Evolutionary conservation across 2,329 filamentous ascomycete genomes (phyloP).

Genomic region (Nemania sp.): DNA sequence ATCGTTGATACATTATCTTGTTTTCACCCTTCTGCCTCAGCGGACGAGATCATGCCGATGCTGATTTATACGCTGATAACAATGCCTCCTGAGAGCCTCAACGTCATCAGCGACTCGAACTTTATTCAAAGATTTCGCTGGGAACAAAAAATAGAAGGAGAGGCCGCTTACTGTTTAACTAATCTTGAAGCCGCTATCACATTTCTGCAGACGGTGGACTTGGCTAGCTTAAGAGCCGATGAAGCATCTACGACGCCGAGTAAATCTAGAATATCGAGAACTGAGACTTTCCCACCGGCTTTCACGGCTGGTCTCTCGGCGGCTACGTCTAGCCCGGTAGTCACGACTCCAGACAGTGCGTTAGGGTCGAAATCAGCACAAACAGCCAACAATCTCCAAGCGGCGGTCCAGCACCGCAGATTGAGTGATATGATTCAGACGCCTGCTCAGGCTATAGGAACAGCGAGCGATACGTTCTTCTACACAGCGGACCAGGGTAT

Average conservation of each 20-base stretch:
- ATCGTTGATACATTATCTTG: slow-evolving; percentile 84
- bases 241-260: slow-evolving; percentile 71
- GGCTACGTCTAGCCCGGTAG: slow-evolving; percentile 39
- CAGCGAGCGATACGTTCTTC: slow-evolving; percentile 81
- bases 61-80: slow-evolving; percentile 96
- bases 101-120: slow-evolving; percentile 90
- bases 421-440: slow-evolving; percentile 86
- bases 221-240: slow-evolving; percentile 83
- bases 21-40: slow-evolving; percentile 79
- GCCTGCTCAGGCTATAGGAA: slow-evolving; percentile 78
- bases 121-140: slow-evolving; percentile 94
- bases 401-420: slow-evolving; percentile 62
- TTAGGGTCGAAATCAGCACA: slow-evolving; percentile 42
- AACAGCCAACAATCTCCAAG: slow-evolving; percentile 50
- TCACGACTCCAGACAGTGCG: slow-evolving; percentile 40
- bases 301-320: slow-evolving; percentile 53
- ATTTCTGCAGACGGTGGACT: slow-evolving; percentile 92
- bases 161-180: slow-evolving; percentile 93
- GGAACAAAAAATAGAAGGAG: slow-evolving; percentile 83
- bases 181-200: slow-evolving; percentile 94
- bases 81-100: slow-evolving; percentile 80
- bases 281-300: slow-evolving; percentile 62
- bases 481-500: slow-evolving; percentile 89
- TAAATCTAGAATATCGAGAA: slow-evolving; percentile 59
- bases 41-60: slow-evolving; percentile 95